Conservation (phyloP, 108 stramenopile genomes). For the Conticribra weissflogii region DNA sequence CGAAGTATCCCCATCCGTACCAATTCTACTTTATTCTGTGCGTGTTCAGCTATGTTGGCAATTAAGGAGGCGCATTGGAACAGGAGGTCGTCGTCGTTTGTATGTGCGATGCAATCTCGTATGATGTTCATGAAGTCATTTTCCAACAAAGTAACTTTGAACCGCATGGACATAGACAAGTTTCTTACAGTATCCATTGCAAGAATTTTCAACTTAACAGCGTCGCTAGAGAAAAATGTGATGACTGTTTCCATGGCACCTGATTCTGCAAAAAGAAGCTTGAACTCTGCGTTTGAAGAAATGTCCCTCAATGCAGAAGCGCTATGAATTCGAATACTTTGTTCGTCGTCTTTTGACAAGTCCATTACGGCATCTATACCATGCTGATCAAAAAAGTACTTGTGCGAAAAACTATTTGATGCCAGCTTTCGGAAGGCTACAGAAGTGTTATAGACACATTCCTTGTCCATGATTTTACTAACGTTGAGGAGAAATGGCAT, state of each 20-base stretch:
- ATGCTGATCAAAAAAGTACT: conserved; percentile 60
- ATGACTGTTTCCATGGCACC: conserved; percentile 60
- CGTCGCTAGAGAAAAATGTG: conserved; percentile 50
- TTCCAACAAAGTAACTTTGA: conserved; percentile 66
- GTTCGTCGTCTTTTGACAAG: conserved; percentile 40
- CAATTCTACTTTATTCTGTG: conserved; percentile 40
- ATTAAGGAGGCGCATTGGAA: conserved; percentile 46
- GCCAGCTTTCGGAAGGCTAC: conserved; percentile 74
- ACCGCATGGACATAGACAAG: conserved; percentile 58
- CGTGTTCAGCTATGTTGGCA: conserved; percentile 57
- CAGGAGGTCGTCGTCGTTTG: conserved; percentile 41
- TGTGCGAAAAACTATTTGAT: conserved; percentile 60
- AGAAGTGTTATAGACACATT: conserved; percentile 69
- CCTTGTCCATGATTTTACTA: conserved; percentile 59
- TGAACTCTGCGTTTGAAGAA: conserved; percentile 68
- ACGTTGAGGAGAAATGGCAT: conserved; percentile 55
- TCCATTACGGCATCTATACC: conserved; percentile 59
- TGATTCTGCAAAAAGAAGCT: conserved; percentile 64
- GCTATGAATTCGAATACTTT: conserved; percentile 61
- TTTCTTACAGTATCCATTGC: conserved; percentile 67
- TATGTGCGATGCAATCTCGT: conserved; percentile 39
- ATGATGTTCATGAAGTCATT: conserved; percentile 62
- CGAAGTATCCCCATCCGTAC: conserved; percentile 44
- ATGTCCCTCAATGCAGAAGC: conserved; percentile 79
- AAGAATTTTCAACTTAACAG: conserved; percentile 58